These are phyloP conservation scores for Boletus insuetus DNA, from an alignment of 768 basidiomycete genomes.

Conservation along the genomic window DNA sequence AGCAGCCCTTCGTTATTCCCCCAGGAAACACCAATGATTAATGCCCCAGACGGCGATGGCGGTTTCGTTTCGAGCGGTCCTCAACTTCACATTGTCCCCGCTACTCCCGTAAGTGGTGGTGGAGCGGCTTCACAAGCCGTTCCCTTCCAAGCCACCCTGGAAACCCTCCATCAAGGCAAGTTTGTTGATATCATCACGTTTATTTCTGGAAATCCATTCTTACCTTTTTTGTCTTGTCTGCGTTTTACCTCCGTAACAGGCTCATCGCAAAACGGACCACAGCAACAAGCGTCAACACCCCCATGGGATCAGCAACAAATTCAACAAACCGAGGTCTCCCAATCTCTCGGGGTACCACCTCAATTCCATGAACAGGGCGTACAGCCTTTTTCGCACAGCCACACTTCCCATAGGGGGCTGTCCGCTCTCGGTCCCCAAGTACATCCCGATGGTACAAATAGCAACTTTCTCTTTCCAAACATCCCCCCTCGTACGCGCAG, in stretches of 20 bases:
- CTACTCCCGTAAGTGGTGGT: slow-evolving; percentile 73
- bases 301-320: slow-evolving; percentile 37
- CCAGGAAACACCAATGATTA: slow-evolving; percentile 50
- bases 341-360: slow-evolving; percentile 28
- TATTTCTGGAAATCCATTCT: slow-evolving; percentile 32
- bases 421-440: slow-evolving; percentile 32
- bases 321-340: slow-evolving; percentile 32
- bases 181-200: slow-evolving; percentile 31
- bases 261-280: slow-evolving; percentile 30
- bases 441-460: slow-evolving; percentile 36
- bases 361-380: slow-evolving; percentile 26
- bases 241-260: slow-evolving; percentile 31
- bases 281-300: slow-evolving; percentile 34
- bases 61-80: slow-evolving; percentile 49
- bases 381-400: slow-evolving; percentile 36
- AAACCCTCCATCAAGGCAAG: slow-evolving; percentile 55
- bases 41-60: slow-evolving; percentile 59
- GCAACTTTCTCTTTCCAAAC: slow-evolving; percentile 37
- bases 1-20: slow-evolving; percentile 42
- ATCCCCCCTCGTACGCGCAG: slow-evolving; percentile 47
- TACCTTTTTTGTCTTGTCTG: slow-evolving; percentile 25
- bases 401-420: slow-evolving; percentile 36
- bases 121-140: slow-evolving; percentile 44
- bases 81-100: slow-evolving; percentile 75
- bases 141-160: slow-evolving; percentile 51